Percentiles rank a stretch among this genome's conserved stretches.
phyloP scores from a whole-genome alignment of 2,329 filamentous ascomycete species.

The Diaporthe ampelina region DNA sequence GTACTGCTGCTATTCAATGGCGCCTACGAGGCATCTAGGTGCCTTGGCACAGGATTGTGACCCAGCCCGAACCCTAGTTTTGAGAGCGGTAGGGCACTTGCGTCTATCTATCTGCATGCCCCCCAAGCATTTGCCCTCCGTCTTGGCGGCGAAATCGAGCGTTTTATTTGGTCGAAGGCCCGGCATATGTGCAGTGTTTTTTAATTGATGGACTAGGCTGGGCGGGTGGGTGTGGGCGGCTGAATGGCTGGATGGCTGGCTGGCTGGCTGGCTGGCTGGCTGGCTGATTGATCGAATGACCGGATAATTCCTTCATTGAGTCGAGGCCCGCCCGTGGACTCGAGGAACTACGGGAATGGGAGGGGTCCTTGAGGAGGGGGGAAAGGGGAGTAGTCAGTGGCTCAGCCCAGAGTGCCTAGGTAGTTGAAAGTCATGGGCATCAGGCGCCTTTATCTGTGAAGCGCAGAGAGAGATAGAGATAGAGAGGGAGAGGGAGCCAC shows the following conservation, averaged over 20 bases:
- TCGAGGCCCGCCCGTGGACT: neutral
- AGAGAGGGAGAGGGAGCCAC: neutral
- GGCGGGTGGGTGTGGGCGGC: too few species aligned
- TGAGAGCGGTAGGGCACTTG: neutral
- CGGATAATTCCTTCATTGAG: conserved; percentile 7
- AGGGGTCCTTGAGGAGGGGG: neutral
- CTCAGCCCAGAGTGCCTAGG: neutral
- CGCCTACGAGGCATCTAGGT: too few species aligned
- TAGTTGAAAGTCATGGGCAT: neutral
- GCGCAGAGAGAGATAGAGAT: neutral
- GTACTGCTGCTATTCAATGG: too few species aligned
- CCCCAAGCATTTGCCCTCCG: neutral
- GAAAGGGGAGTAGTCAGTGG: too few species aligned
- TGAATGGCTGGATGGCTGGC: neutral
- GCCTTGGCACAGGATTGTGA: too few species aligned
- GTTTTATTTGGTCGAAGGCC: neutral
- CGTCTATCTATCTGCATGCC: neutral
- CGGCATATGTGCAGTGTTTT: neutral
- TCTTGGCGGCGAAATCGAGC: neutral
- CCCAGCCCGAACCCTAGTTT: neutral
- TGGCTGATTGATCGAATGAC: neutral
- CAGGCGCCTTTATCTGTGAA: conserved; percentile 1
- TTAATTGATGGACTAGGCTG: neutral
- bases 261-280: neutral
- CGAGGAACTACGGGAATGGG: neutral